phyloP scores from a whole-genome alignment of 345 rosid genomes.

The Ceriops decandra region DNA sequence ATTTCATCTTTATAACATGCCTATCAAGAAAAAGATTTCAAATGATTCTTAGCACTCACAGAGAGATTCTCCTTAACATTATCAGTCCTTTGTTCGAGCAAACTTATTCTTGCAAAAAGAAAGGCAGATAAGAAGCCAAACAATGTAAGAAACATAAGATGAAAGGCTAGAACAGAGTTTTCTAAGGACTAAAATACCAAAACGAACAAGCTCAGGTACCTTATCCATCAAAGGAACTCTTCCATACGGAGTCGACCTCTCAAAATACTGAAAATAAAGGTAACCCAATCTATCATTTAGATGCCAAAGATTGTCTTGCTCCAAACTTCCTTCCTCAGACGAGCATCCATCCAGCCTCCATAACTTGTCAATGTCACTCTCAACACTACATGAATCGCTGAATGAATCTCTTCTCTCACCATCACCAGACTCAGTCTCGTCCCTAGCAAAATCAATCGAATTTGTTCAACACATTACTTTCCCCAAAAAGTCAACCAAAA shows the following conservation, averaged over 20 bases:
- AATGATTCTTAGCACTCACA: constrained; percentile 26
- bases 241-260: constrained; percentile 87
- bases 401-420: constrained; percentile 73
- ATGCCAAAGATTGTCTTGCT: constrained; percentile 59
- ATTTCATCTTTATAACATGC: constrained; percentile 37
- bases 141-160: constrained; percentile 8
- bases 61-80: constrained; percentile 2
- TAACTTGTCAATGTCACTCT: constrained; percentile 79
- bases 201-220: constrained; percentile 40
- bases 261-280: constrained; percentile 74
- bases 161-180: neutral
- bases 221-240: constrained; percentile 98
- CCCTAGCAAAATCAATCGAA: constrained; percentile 41
- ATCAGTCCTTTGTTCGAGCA: constrained; percentile 1
- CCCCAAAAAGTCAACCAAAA: neutral
- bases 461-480: neutral
- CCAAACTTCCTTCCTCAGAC: constrained; percentile 85
- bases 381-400: constrained; percentile 86
- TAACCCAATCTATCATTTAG: constrained; percentile 71
- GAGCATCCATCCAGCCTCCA: constrained; percentile 80
- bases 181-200: neutral
- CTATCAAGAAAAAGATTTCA: constrained; percentile 21
- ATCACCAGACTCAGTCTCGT: constrained; percentile 69
- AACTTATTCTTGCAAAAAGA: constrained; percentile 5
- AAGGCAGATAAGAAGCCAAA: neutral